These are phyloP conservation scores for Mortierella sp. DNA, from an alignment of 371 early-diverging fungal species.

Conservation along the genomic window DNA sequence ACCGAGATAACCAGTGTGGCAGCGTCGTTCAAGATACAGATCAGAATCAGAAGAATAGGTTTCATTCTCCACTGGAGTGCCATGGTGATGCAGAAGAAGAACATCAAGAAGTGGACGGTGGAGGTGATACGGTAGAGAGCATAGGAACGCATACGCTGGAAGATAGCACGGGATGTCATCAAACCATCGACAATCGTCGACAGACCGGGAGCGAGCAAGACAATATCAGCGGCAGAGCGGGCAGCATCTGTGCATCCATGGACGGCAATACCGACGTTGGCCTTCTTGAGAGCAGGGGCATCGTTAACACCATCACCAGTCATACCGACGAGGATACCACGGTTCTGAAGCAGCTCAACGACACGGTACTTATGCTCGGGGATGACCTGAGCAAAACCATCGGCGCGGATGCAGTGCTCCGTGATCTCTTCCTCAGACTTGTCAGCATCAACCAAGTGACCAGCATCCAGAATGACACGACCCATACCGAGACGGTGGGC, in stretches of 20 bases:
- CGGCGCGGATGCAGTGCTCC: constrained; percentile 74
- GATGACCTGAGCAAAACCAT: constrained; percentile 95
- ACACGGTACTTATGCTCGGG: constrained; percentile 97
- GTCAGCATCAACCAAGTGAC: constrained; percentile 80
- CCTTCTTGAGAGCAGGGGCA: constrained; percentile 88
- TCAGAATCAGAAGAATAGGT: constrained; percentile 79
- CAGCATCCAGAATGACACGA: constrained; percentile 81
- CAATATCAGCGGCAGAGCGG: constrained; percentile 90
- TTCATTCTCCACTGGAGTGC: constrained; percentile 74
- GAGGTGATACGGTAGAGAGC: constrained; percentile 91
- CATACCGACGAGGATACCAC: constrained; percentile 87
- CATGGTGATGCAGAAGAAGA: constrained; percentile 86
- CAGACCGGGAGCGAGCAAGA: constrained; percentile 85
- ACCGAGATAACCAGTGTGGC: constrained; percentile 88
- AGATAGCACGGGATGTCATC: constrained; percentile 83
- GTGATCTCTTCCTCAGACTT: constrained; percentile 82
- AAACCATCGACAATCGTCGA: constrained; percentile 89
- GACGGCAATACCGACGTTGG: constrained; percentile 80
- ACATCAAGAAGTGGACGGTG: constrained; percentile 88
- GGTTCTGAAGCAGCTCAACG: constrained; percentile 84
- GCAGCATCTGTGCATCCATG: constrained; percentile 93
- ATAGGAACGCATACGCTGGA: constrained; percentile 91
- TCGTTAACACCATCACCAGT: constrained; percentile 94
- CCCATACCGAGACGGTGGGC: constrained; percentile 85
- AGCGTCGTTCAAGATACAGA: constrained; percentile 84